phyloP scores from a whole-genome alignment of 2,329 filamentous ascomycete genomes.

The Chaetothyriales sp. region DNA sequence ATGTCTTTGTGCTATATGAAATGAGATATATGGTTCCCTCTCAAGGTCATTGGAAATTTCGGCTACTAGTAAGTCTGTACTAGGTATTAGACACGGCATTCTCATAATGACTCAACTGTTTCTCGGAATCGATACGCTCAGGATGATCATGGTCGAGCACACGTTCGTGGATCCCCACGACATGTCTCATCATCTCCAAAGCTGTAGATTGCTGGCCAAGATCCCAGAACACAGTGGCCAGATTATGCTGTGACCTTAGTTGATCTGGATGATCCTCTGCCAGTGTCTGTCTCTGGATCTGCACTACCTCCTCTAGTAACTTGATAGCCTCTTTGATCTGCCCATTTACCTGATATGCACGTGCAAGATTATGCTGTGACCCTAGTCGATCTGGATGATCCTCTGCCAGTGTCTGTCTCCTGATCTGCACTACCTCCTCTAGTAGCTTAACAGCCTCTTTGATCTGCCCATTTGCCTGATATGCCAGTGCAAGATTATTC shows the following conservation, averaged over 20 bases:
- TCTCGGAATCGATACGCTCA: constrained; percentile 8
- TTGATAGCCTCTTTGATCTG: too few relatives aligned
- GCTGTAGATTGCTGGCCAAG: constrained; percentile 12
- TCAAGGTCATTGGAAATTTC: too few relatives aligned
- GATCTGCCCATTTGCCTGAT: too few relatives aligned
- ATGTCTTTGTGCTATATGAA: too few relatives aligned
- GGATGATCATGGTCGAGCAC: constrained; percentile 18
- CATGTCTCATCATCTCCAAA: constrained; percentile 11
- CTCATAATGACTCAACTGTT: not conserved
- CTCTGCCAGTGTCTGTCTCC: constrained; percentile 16
- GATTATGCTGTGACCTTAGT: constrained; percentile 5
- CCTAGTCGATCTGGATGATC: constrained; percentile 16
- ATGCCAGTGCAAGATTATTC: constrained; percentile 3
- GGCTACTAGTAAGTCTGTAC: too few relatives aligned
- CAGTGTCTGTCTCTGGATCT: constrained; percentile 16
- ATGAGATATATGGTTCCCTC: too few relatives aligned
- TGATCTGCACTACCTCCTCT: too few relatives aligned
- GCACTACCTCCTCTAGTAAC: too few relatives aligned
- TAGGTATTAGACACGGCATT: too few relatives aligned
- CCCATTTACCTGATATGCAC: too few relatives aligned
- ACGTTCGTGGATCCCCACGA: constrained; percentile 15
- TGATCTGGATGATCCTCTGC: constrained; percentile 18
- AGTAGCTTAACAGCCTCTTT: too few relatives aligned
- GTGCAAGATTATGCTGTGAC: constrained; percentile 6
- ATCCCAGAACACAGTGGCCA: constrained; percentile 9